Evolutionary conservation across 257 asterid species (phyloP), one percentile per base, ranked within the genome.

Genomic region (Nicotiana tomentosiformis): DNA sequence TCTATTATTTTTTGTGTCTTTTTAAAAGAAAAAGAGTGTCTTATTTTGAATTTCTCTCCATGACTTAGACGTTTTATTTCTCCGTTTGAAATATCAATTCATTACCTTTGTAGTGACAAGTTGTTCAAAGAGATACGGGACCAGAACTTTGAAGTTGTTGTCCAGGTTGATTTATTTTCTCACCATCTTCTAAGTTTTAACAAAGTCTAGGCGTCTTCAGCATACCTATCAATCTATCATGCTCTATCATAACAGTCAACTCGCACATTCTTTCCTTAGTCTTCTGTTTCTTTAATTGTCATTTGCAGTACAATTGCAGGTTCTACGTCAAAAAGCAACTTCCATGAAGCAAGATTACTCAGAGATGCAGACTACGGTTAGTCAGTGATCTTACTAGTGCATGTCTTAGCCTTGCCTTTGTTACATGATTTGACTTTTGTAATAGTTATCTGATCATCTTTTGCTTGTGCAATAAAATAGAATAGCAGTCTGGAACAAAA

Each of bases 321-420:
- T 94, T 89, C 94, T 96, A 86, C 99, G 99, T 86, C 95, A 93
- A 84, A 96, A 94, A 86, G 99, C 99, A 17, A 94, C 98, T 82
- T 90, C 99, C 79, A 96, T 96, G 99, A 94, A 96, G 88, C 97
- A 96, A 84, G 98, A 96, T 86, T 96, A 96, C 90, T 84, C 97
- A 69, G 99, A 93, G 11, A 96, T 96, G 89, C 91, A 95, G 23
- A 88, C 93, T 72, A 91, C 93, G 79, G 99, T 96, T 87, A 92
- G 98, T 86, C 82, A 78, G 18, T 85, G 61, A 81, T 70, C 26
- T 64, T 46, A 82, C 23, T 10, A 57, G 51, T 72, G 62, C 83
- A 84, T 83, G 76, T 55, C 70, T 78, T 66, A 26, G 23, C n/a
- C 81, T 78, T 86, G 77, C 77, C 78, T 82, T 61, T 57, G 43